Conservation (phyloP, 106 monocot species). For the Gastrodia elata region DNA sequence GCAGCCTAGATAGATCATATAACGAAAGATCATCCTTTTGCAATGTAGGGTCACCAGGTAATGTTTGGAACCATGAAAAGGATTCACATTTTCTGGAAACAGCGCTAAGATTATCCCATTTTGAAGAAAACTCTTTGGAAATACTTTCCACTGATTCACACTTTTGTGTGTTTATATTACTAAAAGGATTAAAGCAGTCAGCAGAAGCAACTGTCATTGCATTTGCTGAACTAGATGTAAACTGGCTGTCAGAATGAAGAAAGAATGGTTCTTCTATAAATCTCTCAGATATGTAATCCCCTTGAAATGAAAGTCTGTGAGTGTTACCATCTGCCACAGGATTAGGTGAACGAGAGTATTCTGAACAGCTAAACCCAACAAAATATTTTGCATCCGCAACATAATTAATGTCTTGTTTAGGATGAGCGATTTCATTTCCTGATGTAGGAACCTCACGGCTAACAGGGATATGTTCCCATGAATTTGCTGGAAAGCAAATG, state of each 20-base stretch:
- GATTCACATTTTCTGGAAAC: not conserved
- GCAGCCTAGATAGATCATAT: not conserved
- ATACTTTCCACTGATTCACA: not conserved
- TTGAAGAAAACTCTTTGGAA: not conserved
- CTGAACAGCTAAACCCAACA: not conserved
- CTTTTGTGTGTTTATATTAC: not conserved
- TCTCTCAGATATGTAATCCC: not conserved
- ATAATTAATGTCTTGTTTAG: not conserved
- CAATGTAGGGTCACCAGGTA: not conserved
- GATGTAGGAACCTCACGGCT: slow-evolving; percentile 3
- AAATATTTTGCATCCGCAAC: not conserved
- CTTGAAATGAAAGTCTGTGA: not conserved
- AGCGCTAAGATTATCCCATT: not conserved
- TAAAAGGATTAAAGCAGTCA: not conserved
- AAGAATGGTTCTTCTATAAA: not conserved
- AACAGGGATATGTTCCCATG: not conserved
- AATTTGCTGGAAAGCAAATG: not conserved
- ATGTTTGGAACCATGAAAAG: slow-evolving; percentile 1
- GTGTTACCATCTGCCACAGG: not conserved
- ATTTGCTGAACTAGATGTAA: slow-evolving; percentile 2
- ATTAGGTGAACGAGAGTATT: not conserved
- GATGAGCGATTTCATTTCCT: not conserved
- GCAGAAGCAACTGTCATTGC: not conserved
- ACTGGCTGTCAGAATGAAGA: not conserved
- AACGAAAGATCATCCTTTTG: not conserved